Evolutionary conservation across 768 basidiomycete species (phyloP).

Genomic region (Auriculariales sp.): DNA sequence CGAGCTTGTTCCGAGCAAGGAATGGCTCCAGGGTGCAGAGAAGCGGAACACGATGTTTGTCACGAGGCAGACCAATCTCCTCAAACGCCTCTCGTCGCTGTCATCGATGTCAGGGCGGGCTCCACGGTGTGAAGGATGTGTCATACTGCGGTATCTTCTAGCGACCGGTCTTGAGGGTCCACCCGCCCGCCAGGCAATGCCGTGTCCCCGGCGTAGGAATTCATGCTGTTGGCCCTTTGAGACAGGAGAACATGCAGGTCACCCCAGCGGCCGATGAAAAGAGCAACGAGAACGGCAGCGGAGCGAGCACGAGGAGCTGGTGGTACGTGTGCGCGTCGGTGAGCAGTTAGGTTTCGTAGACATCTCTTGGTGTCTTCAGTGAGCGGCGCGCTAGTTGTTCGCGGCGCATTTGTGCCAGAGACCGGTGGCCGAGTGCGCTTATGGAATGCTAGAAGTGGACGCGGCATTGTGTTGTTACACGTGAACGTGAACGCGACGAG

Average conservation of each 20-base stretch:
- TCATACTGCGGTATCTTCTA: conserved; percentile 73
- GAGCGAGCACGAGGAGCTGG: conserved; percentile 40
- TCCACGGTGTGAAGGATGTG: not conserved
- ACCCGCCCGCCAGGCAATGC: conserved; percentile 77
- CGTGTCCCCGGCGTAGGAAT: conserved; percentile 77
- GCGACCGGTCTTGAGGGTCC: conserved; percentile 47
- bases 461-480: too few species aligned
- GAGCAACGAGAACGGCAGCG: conserved; percentile 68
- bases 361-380: conserved; percentile 37
- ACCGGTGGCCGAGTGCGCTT: too few species aligned
- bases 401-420: too few species aligned
- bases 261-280: conserved; percentile 74
- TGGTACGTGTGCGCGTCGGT: conserved; percentile 15
- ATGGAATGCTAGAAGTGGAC: too few species aligned
- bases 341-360: conserved; percentile 34
- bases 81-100: conserved; percentile 83
- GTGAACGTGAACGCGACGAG: too few species aligned
- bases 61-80: conserved; percentile 79
- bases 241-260: conserved; percentile 79
- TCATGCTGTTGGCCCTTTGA: conserved; percentile 56
- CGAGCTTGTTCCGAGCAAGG: conserved; percentile 49
- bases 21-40: conserved; percentile 72
- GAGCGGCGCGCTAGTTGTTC: conserved; percentile 36
- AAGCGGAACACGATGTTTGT: conserved; percentile 53
- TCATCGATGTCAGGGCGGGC: not conserved